phyloP scores from a whole-genome alignment of 768 basidiomycete species.

The Lactarius deliciosus region DNA sequence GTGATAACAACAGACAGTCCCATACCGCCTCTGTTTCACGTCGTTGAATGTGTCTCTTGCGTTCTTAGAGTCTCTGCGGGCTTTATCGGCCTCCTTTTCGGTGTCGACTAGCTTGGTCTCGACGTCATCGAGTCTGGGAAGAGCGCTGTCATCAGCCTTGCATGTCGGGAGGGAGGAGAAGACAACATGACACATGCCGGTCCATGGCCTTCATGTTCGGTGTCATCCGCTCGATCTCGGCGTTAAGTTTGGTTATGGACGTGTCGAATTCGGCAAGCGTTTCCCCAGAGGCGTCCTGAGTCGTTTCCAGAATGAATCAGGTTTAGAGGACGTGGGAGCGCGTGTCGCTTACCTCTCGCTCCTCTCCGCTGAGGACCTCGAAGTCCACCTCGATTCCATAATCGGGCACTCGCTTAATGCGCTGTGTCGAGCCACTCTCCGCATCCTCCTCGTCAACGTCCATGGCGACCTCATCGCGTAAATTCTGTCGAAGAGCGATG shows the following conservation, averaged over 20 bases:
- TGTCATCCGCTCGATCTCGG: constrained; percentile 90
- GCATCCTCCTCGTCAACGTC: constrained; percentile 89
- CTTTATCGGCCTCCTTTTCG: constrained; percentile 89
- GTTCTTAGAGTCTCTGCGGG: constrained; percentile 81
- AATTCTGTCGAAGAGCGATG: constrained; percentile 47
- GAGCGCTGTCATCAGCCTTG: background rate
- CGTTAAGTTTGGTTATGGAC: constrained; percentile 62
- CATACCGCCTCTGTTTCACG: constrained; percentile 76
- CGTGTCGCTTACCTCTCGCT: constrained; percentile 52
- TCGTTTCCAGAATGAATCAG: background rate
- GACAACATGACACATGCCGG: constrained; percentile 46
- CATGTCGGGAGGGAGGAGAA: background rate
- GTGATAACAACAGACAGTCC: background rate
- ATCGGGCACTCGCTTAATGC: constrained; percentile 67
- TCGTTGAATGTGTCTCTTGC: constrained; percentile 94
- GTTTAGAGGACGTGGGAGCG: background rate
- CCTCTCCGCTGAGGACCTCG: constrained; percentile 66
- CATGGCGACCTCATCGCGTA: constrained; percentile 87
- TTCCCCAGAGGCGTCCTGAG: constrained; percentile 60
- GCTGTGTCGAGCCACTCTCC: constrained; percentile 53
- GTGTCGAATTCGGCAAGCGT: constrained; percentile 72
- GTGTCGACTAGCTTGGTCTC: constrained; percentile 83
- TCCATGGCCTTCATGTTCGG: constrained; percentile 98
- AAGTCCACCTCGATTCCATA: constrained; percentile 94
- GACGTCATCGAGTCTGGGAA: constrained; percentile 75